A percentile compares a stretch with the other conserved stretches of the same genome.
Evolutionary conservation across 805 yeast genomes (phyloP).

Genomic region (Nakazawaea holstii): DNA sequence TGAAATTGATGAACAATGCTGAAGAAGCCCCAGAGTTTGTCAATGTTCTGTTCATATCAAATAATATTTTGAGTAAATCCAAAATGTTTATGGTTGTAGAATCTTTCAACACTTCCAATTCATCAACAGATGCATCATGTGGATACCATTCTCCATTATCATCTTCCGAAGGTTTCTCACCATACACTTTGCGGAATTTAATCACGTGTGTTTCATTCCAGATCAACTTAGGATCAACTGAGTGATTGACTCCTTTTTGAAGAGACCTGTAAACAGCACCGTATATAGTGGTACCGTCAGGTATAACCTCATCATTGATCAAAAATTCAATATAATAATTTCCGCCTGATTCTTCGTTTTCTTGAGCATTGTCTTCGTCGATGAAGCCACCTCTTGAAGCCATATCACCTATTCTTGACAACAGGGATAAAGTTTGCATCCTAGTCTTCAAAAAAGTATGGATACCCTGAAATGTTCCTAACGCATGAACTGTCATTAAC

Average conservation of each 20-base stretch:
- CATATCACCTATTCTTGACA: constrained; percentile 16
- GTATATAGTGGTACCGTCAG: constrained; percentile 65
- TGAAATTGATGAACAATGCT: constrained; percentile 60
- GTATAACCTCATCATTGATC: constrained; percentile 51
- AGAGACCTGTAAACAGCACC: constrained; percentile 62
- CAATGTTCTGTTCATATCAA: constrained; percentile 29
- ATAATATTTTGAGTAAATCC: constrained; percentile 41
- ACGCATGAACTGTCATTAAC: constrained; percentile 50
- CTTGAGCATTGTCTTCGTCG: constrained; percentile 13
- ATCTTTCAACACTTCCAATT: constrained; percentile 26
- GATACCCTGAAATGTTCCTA: constrained; percentile 53
- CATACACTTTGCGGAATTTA: constrained; percentile 35
- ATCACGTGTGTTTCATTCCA: constrained; percentile 58
- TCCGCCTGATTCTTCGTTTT: constrained; percentile 5
- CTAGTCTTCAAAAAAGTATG: constrained; percentile 41
- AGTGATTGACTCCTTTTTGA: constrained; percentile 30
- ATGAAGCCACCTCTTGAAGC: background rate
- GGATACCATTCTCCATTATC: constrained; percentile 27
- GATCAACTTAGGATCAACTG: constrained; percentile 41
- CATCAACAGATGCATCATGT: constrained; percentile 21
- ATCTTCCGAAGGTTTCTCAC: constrained; percentile 18
- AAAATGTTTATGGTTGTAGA: constrained; percentile 33
- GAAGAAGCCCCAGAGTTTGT: constrained; percentile 22
- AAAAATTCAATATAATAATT: constrained; percentile 49
- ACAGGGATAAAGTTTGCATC: constrained; percentile 24